Percentiles rank a stretch among this genome's conserved stretches.
phyloP scores from a whole-genome alignment of 2,329 filamentous ascomycete species.

The Venturiaceae sp. region DNA sequence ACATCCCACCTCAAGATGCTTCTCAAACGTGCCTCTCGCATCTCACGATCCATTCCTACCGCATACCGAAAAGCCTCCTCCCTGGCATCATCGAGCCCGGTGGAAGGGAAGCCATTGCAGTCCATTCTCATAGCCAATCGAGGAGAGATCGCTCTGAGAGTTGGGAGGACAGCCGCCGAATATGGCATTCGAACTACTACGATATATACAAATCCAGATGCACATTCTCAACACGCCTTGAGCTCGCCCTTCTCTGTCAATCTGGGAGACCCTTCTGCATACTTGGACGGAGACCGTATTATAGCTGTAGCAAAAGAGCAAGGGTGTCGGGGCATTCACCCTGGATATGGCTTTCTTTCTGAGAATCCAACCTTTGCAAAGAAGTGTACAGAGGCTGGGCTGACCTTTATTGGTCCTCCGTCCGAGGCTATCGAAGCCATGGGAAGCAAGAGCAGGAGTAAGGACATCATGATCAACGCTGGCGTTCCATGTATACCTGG shows the following conservation, averaged over 20 bases:
- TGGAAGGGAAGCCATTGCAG: conserved; percentile 35
- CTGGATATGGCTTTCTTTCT: conserved; percentile 88
- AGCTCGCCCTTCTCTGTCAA: conserved; percentile 77
- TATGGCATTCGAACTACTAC: conserved; percentile 91
- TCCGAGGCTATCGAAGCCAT: conserved; percentile 67
- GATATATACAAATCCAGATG: conserved; percentile 89
- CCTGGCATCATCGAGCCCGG: background rate
- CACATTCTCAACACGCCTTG: conserved; percentile 75
- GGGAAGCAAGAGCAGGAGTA: conserved; percentile 84
- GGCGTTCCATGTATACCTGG: conserved; percentile 94
- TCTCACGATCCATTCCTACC: background rate
- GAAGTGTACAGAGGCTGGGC: conserved; percentile 77
- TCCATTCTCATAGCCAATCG: conserved; percentile 94
- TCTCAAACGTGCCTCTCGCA: background rate
- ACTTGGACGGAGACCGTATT: conserved; percentile 89
- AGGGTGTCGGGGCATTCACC: conserved; percentile 85
- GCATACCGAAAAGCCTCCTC: conserved; percentile 1
- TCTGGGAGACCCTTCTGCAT: conserved; percentile 73
- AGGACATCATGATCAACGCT: conserved; percentile 94
- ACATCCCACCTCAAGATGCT: background rate
- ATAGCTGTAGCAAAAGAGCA: conserved; percentile 78
- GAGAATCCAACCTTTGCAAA: conserved; percentile 89
- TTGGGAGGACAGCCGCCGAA: conserved; percentile 76
- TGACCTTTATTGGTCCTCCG: conserved; percentile 91
- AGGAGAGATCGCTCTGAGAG: conserved; percentile 91